phyloP scores from a whole-genome alignment of 2,329 filamentous ascomycete species.

The Colletotrichum cuscutae region DNA sequence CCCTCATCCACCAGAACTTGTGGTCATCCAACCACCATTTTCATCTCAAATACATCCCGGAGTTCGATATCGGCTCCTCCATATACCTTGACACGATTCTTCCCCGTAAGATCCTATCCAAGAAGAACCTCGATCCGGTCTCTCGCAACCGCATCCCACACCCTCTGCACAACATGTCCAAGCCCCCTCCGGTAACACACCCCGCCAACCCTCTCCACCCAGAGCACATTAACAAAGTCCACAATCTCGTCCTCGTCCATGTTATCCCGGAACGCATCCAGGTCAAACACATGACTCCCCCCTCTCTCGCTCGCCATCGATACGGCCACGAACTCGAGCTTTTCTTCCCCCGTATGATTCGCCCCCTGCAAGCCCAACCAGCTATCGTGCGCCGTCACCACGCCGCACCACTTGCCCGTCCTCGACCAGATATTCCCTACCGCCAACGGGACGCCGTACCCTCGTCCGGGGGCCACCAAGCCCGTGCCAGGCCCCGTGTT shows the following conservation, averaged over 20 bases:
- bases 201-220: constrained; percentile 57
- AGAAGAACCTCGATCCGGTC: constrained; percentile 54
- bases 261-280: constrained; percentile 52
- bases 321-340: constrained; percentile 55
- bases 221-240: constrained; percentile 58
- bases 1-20: not conserved
- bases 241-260: constrained; percentile 54
- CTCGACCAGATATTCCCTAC: constrained; percentile 54
- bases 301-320: constrained; percentile 52
- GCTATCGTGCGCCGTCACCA: constrained; percentile 55
- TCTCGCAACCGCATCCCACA: constrained; percentile 52
- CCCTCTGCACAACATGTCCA: constrained; percentile 52
- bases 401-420: constrained; percentile 51
- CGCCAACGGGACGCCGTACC: constrained; percentile 46
- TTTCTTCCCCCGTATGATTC: constrained; percentile 54
- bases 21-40: not conserved
- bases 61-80: not conserved
- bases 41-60: not conserved
- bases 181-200: constrained; percentile 54
- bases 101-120: constrained; percentile 47
- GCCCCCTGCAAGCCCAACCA: constrained; percentile 58
- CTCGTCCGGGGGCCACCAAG: constrained; percentile 16
- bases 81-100: not conserved
- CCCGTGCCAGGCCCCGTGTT: constrained; percentile 36
- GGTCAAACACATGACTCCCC: constrained; percentile 39